Evolutionary conservation across 2,329 filamentous ascomycete species (phyloP), one percentile per base, ranked within the genome.

Genomic region (Aureobasidium mangrovei): DNA sequence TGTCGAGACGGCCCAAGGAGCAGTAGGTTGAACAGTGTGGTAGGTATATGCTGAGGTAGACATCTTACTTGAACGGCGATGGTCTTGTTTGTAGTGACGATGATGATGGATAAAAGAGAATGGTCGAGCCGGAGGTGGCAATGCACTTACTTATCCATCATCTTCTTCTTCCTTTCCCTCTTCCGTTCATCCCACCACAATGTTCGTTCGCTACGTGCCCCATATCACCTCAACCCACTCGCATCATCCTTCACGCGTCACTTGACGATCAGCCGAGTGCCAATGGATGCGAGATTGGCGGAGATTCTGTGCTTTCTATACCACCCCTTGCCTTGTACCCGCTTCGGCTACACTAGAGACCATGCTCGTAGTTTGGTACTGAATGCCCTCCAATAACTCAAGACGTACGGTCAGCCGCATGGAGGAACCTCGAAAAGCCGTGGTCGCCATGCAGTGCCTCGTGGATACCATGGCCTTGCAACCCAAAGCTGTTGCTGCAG

Each of bases 381-480:
- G 7, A 9, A 29, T 31, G 7, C 40, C 40, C 7, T 38, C 39
- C 49, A 53, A 43, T 44, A 24, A 38, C 27, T 44, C 39, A 44
- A 53, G 40, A n/a, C 26, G 36, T 10, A 29, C 40, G 49, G 40
- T 29, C 31, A 38, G 26, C n/a, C 40, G 49, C 49, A 53, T 53
- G 38, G n/a, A 51, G 41, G 28, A 4, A 51, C 42, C 47, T 38
- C 40, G 36, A 36, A 44, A 44, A 38, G 26, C 36, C 49, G 27
- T 53, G 49, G 49, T 53, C 38, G 49, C 39, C 49, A 53, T 53
- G 40, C 49, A 53, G 49, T 43, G n/a, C 26, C 39, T 53, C 49
- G 49, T 53, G 48, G 39, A 36, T 33, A 31, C 39, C 39, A 18
- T 35, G 7, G 47, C 42, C 38, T 49, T 32, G 46, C 35, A 40